Conservation (phyloP, 1,284 basidiomycete genomes). For the Moesziomyces sp. region DNA sequence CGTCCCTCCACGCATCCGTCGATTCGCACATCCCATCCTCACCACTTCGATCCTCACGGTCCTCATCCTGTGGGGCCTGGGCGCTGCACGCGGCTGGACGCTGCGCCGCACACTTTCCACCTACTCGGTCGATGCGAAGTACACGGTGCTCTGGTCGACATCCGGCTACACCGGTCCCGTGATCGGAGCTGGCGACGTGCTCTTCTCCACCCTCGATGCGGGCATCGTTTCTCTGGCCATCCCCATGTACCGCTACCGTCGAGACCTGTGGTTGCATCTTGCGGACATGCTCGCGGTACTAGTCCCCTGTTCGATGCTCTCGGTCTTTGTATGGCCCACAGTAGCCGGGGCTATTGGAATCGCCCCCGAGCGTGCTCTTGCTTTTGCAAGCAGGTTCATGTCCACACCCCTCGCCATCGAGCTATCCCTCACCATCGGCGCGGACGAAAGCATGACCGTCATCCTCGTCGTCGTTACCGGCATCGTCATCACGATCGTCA, state of each 20-base stretch:
- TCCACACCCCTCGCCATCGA: slow-evolving; percentile 60
- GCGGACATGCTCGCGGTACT: slow-evolving; percentile 47
- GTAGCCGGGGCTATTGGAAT: slow-evolving; percentile 46
- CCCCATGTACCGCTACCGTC: slow-evolving; percentile 59
- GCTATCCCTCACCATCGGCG: slow-evolving; percentile 48
- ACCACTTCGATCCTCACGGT: slow-evolving; percentile 54
- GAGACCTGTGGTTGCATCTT: slow-evolving; percentile 48
- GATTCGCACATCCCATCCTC: slow-evolving; percentile 59
- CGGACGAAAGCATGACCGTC: slow-evolving; percentile 57
- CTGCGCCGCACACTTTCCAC: slow-evolving; percentile 33
- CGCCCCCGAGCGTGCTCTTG: slow-evolving; percentile 36
- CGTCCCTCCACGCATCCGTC: slow-evolving; percentile 46
- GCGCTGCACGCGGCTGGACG: slow-evolving; percentile 31
- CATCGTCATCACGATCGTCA: slow-evolving; percentile 55
- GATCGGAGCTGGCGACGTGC: slow-evolving; percentile 58
- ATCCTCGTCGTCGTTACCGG: slow-evolving; percentile 62
- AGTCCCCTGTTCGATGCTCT: slow-evolving; percentile 44
- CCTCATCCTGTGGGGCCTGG: slow-evolving; percentile 56
- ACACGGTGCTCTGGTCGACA: slow-evolving; percentile 43
- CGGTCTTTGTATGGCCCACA: slow-evolving; percentile 53
- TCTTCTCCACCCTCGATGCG: slow-evolving; percentile 57
- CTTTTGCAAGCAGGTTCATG: slow-evolving; percentile 59
- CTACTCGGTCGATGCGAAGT: slow-evolving; percentile 54
- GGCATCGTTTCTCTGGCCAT: slow-evolving; percentile 59
- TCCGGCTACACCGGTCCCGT: slow-evolving; percentile 53